phyloP scores from a whole-genome alignment of 768 basidiomycete species.

The Boletus rex-veris region DNA sequence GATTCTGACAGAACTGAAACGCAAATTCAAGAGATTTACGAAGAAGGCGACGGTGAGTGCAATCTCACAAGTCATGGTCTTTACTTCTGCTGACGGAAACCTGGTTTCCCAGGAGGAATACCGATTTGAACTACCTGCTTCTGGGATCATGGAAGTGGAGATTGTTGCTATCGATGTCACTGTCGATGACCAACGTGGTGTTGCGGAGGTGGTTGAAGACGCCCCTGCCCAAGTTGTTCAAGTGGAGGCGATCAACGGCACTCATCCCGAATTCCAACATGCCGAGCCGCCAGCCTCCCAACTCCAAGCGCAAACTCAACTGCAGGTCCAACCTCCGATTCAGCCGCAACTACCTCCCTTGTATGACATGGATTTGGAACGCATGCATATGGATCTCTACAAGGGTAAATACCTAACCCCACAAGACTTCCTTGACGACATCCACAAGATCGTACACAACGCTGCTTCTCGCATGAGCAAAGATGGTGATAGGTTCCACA shows the following conservation, averaged over 20 bases:
- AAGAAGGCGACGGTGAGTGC: constrained; percentile 69
- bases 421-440: constrained; percentile 80
- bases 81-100: constrained; percentile 9
- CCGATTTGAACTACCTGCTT: constrained; percentile 43
- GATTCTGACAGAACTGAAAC: constrained; percentile 82
- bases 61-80: not conserved
- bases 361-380: constrained; percentile 89
- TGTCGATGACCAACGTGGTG: constrained; percentile 39
- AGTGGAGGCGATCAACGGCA: constrained; percentile 42
- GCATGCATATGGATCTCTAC: constrained; percentile 83
- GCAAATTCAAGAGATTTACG: constrained; percentile 88
- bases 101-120: constrained; percentile 64
- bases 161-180: constrained; percentile 38
- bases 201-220: constrained; percentile 42
- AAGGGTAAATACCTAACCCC: constrained; percentile 84
- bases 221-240: constrained; percentile 16
- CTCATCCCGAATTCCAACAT: constrained; percentile 18
- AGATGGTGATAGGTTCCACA: constrained; percentile 73
- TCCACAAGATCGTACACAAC: constrained; percentile 78
- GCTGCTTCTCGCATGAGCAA: constrained; percentile 52
- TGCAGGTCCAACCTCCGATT: constrained; percentile 32
- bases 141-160: constrained; percentile 27
- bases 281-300: constrained; percentile 27
- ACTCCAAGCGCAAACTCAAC: constrained; percentile 36
- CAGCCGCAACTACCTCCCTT: constrained; percentile 46